These are phyloP conservation scores for Aaosphaeria arxii DNA, from an alignment of 2,329 filamentous ascomycete genomes.

Conservation along the genomic window DNA sequence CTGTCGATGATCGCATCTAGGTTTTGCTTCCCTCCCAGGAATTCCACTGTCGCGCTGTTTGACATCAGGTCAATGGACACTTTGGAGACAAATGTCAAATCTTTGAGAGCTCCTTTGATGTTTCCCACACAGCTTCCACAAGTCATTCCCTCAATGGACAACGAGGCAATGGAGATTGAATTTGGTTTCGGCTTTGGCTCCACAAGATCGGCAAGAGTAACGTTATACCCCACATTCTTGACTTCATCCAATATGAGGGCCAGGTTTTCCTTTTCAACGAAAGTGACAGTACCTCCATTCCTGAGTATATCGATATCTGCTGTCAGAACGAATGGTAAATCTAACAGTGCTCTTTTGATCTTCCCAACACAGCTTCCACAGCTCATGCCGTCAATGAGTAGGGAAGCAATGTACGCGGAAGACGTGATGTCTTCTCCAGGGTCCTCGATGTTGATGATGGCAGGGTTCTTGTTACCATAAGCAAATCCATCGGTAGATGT, in stretches of 20 bases:
- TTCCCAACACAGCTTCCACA: background rate
- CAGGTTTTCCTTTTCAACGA: background rate
- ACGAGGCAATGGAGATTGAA: background rate
- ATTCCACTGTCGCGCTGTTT: background rate
- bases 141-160: background rate
- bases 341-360: background rate
- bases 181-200: background rate
- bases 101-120: background rate
- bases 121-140: background rate
- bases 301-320: background rate
- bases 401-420: background rate
- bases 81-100: background rate
- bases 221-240: background rate
- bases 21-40: background rate
- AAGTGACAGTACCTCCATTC: background rate
- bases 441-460: background rate
- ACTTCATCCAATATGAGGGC: background rate
- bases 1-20: background rate
- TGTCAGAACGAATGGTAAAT: background rate
- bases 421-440: background rate
- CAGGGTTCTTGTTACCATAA: background rate
- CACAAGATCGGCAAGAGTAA: background rate
- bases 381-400: background rate
- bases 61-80: background rate
- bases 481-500: background rate